Conservation (phyloP, 1,284 basidiomycete species). For the Lentinula novae-zelandiae region DNA sequence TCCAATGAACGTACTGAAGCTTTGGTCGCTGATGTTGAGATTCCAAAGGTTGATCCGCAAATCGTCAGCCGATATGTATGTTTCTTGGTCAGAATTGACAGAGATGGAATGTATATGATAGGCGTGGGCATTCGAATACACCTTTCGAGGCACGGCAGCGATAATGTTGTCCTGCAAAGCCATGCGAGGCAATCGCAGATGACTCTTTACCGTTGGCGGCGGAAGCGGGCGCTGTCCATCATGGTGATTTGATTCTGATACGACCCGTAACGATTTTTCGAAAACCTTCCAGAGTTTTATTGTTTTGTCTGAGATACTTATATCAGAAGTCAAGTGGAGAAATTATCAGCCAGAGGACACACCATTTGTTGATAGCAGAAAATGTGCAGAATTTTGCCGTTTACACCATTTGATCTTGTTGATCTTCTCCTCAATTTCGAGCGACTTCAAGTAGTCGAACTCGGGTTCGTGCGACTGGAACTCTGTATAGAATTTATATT, state of each 20-base stretch:
- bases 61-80: slow-evolving; percentile 98
- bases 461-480: slow-evolving; percentile 99
- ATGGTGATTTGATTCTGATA: slow-evolving; percentile 94
- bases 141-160: slow-evolving; percentile 96
- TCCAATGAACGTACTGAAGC: slow-evolving; percentile 79
- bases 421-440: slow-evolving; percentile 99
- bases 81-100: slow-evolving; percentile 99
- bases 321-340: slow-evolving; percentile 4
- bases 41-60: slow-evolving; percentile 98
- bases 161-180: slow-evolving; percentile 96
- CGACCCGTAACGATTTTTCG: slow-evolving; percentile 94
- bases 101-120: slow-evolving; percentile 99
- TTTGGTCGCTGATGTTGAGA: slow-evolving; percentile 96
- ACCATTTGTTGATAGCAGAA: slow-evolving; percentile 97
- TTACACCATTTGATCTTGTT: slow-evolving; percentile 99
- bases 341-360: slow-evolving; percentile 20
- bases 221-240: slow-evolving; percentile 70
- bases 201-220: slow-evolving; percentile 49
- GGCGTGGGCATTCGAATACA: slow-evolving; percentile 98
- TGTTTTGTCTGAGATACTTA: slow-evolving; percentile 80
- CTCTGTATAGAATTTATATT: slow-evolving; percentile 99
- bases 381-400: slow-evolving; percentile 96
- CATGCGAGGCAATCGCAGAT: slow-evolving; percentile 86
- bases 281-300: slow-evolving; percentile 99
- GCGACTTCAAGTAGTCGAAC: slow-evolving; percentile 99